Conservation (phyloP, 2,329 filamentous ascomycete genomes). For the Chrysoporthe puriensis region DNA sequence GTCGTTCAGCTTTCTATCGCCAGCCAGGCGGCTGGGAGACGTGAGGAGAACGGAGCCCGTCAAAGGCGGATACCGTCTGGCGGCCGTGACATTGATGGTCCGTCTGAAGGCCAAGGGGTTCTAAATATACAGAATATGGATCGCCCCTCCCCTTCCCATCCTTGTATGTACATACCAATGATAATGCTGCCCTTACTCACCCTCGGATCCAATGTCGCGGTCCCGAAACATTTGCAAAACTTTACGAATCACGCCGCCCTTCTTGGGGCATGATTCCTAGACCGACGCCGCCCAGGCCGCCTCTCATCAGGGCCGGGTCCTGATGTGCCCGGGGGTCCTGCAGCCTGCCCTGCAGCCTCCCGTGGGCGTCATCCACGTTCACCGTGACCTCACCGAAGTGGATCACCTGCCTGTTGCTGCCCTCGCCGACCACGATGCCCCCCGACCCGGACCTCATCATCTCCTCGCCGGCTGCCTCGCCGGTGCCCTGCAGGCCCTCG, state of each 20-base stretch:
- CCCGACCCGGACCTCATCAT: conserved; percentile 32
- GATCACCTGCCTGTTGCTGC: conserved; percentile 20
- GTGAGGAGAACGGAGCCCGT: no score
- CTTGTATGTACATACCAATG: no score
- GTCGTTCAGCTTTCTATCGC: no score
- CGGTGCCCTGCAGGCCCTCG: neutral
- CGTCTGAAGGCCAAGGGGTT: no score
- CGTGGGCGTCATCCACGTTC: neutral
- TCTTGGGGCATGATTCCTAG: conserved; percentile 23
- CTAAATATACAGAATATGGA: no score
- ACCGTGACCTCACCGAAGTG: conserved; percentile 11
- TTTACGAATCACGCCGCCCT: conserved; percentile 2
- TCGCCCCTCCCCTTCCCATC: no score
- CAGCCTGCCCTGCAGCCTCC: conserved; percentile 23
- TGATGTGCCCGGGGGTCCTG: neutral
- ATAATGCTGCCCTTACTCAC: neutral
- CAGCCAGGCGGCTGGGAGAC: no score
- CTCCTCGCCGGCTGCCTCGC: conserved; percentile 28
- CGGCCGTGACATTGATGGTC: no score
- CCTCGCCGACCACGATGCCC: conserved; percentile 33
- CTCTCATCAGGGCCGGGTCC: conserved; percentile 9
- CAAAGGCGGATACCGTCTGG: no score
- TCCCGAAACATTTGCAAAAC: neutral
- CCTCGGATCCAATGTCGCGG: neutral
- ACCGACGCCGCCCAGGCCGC: conserved; percentile 11